Evolutionary conservation across 2,329 filamentous ascomycete species (phyloP).

Genomic region (Lecanicillium sp.): DNA sequence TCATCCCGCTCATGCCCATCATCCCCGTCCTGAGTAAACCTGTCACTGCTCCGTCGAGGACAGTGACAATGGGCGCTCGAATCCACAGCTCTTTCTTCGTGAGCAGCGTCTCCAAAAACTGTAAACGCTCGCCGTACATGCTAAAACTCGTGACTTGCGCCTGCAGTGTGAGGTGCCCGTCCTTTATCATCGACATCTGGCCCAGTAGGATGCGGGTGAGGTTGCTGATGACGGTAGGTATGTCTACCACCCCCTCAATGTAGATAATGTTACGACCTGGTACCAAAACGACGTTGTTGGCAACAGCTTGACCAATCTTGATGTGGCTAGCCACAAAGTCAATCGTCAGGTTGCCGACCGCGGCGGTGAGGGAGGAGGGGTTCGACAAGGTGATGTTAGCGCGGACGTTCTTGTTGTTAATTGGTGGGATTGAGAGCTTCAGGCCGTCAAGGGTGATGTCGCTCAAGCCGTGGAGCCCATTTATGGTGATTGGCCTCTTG

Average conservation of each 20-base stretch:
- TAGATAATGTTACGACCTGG: conserved; percentile 1
- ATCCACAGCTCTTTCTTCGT: background rate
- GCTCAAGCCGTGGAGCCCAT: conserved; percentile 1
- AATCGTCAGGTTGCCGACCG: conserved; percentile 6
- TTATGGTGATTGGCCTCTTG: background rate
- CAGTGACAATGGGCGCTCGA: background rate
- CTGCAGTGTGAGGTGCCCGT: background rate
- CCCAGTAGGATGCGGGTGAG: background rate
- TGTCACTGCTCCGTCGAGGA: conserved; percentile 3
- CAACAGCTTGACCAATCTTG: background rate
- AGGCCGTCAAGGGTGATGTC: conserved; percentile 1
- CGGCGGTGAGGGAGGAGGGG: background rate
- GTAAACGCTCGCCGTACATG: conserved; percentile 4
- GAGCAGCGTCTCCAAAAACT: conserved; percentile 2
- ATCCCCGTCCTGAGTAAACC: background rate
- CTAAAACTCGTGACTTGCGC: background rate
- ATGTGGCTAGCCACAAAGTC: background rate
- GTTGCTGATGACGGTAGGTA: background rate
- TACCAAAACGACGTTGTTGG: conserved; percentile 3
- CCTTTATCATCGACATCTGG: background rate
- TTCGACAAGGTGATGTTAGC: conserved; percentile 6
- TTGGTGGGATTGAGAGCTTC: background rate
- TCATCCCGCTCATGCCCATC: background rate
- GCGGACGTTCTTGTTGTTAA: conserved; percentile 4
- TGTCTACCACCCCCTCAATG: conserved; percentile 1